Evolutionary conservation across 306 rosid species (phyloP).

Genomic region (Inga laurina): DNA sequence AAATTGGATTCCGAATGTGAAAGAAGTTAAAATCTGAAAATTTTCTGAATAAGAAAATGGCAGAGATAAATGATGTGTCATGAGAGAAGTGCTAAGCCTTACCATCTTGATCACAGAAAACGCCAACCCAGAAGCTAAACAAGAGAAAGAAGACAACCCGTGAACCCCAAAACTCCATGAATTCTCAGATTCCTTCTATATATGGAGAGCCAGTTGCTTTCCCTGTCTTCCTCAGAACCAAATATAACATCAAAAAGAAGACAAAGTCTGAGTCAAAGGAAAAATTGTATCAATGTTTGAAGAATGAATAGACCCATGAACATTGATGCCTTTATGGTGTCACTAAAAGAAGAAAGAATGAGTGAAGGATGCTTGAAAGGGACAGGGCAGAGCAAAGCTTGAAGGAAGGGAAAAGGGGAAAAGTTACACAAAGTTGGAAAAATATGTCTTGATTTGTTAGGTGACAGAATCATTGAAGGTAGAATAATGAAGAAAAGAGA

Average conservation of each 20-base stretch:
- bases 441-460: conserved; percentile 47
- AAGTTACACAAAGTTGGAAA: not conserved
- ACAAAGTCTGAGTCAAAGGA: not conserved
- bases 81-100: conserved; percentile 31
- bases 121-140: conserved; percentile 46
- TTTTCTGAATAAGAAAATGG: not conserved
- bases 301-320: conserved; percentile 19
- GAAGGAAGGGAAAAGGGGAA: conserved; percentile 43
- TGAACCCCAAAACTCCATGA: conserved; percentile 45
- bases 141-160: conserved; percentile 54
- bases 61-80: not conserved
- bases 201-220: not conserved
- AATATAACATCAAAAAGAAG: conserved; percentile 31
- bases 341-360: conserved; percentile 18
- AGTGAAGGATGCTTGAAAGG: conserved; percentile 22
- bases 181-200: conserved; percentile 15
- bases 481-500: conserved; percentile 28
- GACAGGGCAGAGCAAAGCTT: conserved; percentile 37
- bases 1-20: conserved; percentile 6
- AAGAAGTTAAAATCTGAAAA: not conserved
- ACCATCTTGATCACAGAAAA: conserved; percentile 73
- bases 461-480: conserved; percentile 36
- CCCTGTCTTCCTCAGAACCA: conserved; percentile 29
- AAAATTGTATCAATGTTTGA: conserved; percentile 26
- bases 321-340: not conserved